These are phyloP conservation scores for Zasmidium citrigriseum DNA, from an alignment of 2,329 filamentous ascomycete genomes.

Conservation along the genomic window DNA sequence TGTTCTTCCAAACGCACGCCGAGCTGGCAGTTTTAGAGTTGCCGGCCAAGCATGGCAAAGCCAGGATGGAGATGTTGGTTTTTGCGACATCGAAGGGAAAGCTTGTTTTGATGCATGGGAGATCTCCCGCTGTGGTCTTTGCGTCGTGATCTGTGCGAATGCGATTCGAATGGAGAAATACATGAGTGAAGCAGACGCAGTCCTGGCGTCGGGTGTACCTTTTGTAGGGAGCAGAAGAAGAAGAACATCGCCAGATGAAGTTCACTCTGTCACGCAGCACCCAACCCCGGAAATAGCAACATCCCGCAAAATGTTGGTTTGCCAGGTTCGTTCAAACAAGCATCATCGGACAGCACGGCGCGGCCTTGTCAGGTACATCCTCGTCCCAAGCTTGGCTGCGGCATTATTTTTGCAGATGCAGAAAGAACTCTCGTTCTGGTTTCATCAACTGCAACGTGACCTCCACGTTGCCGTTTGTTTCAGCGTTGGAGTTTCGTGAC, in stretches of 20 bases:
- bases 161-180: too few species aligned
- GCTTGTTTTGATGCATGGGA: neutral
- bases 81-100: neutral
- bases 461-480: too few species aligned
- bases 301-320: too few species aligned
- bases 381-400: neutral
- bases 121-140: neutral
- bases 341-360: neutral
- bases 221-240: too few species aligned
- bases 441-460: neutral
- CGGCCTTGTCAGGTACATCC: neutral
- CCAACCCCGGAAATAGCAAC: too few species aligned
- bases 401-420: neutral
- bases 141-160: neutral
- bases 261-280: neutral
- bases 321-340: neutral
- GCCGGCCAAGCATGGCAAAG: neutral
- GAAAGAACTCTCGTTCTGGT: neutral
- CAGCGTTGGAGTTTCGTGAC: too few species aligned
- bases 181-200: too few species aligned
- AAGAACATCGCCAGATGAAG: too few species aligned
- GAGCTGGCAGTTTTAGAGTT: neutral
- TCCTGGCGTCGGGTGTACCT: too few species aligned
- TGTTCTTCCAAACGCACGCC: neutral
- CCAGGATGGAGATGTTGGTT: neutral